These are phyloP conservation scores for Fabrea salina DNA, from an alignment of 169 alveolate species.

Conservation along the genomic window DNA sequence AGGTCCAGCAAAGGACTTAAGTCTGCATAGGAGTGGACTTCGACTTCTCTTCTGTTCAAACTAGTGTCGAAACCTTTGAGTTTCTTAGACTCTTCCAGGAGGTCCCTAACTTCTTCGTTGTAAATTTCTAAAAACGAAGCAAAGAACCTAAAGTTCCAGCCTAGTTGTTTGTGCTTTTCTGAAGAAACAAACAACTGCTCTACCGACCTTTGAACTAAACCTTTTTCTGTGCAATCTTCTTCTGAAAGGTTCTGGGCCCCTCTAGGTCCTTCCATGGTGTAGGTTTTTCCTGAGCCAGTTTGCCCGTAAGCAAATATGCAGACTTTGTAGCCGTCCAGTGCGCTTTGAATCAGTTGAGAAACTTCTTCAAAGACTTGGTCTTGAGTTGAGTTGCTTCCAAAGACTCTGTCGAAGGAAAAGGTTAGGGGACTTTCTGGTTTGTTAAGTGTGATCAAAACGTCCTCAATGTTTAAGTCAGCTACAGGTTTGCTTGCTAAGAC, in stretches of 20 bases:
- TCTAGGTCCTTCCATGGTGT: constrained; percentile 77
- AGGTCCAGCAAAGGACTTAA: constrained; percentile 54
- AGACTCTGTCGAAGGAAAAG: constrained; percentile 73
- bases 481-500: constrained; percentile 33
- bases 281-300: constrained; percentile 86
- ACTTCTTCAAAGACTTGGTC: constrained; percentile 73
- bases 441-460: neutral
- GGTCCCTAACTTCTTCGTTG: constrained; percentile 79
- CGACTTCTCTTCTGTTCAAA: constrained; percentile 39
- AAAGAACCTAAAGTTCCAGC: constrained; percentile 60
- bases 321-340: constrained; percentile 82
- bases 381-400: constrained; percentile 47
- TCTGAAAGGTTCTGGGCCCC: neutral
- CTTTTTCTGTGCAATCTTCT: constrained; percentile 66
- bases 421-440: constrained; percentile 8
- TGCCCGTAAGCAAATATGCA: constrained; percentile 84
- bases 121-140: constrained; percentile 77
- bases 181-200: constrained; percentile 62
- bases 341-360: constrained; percentile 67
- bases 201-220: constrained; percentile 84
- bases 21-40: constrained; percentile 58
- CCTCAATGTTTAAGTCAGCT: neutral
- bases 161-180: constrained; percentile 38
- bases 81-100: constrained; percentile 52
- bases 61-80: constrained; percentile 48